These are phyloP conservation scores for Corylus avellana DNA, from an alignment of 306 rosid species.

Conservation along the genomic window DNA sequence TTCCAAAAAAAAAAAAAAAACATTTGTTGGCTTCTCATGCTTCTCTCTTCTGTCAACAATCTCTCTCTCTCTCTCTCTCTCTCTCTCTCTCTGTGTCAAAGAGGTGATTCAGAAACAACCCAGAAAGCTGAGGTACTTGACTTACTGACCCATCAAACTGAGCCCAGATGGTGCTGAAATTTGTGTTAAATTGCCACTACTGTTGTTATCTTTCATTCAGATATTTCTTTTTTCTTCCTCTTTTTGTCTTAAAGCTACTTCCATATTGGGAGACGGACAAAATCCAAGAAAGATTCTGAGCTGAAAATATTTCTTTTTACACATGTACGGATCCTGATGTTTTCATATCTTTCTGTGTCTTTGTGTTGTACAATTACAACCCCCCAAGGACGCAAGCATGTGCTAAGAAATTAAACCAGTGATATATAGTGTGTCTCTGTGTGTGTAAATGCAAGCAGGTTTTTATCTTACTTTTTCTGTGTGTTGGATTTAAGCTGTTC, in stretches of 20 bases:
- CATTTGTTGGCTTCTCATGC: constrained; percentile 8
- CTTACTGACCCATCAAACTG: background rate
- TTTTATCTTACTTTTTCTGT: background rate
- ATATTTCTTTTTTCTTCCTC: background rate
- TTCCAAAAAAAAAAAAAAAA: no score
- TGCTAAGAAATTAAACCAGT: background rate
- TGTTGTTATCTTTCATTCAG: constrained; percentile 8
- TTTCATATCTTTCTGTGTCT: background rate
- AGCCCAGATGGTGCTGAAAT: background rate
- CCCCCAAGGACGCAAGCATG: background rate
- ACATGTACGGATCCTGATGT: background rate
- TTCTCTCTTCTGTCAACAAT: background rate
- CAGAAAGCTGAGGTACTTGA: constrained; percentile 27
- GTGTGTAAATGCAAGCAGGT: background rate
- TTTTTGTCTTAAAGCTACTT: constrained; percentile 12
- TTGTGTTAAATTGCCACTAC: background rate
- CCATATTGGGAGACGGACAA: constrained; percentile 8
- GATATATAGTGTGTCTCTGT: background rate
- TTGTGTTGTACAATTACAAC: background rate
- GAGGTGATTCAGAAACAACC: constrained; percentile 19
- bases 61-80: background rate
- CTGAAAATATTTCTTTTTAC: constrained; percentile 5
- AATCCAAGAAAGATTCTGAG: constrained; percentile 24
- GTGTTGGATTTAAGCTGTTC: background rate
- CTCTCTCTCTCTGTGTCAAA: background rate